phyloP scores from a whole-genome alignment of 2,329 filamentous ascomycete species.

The Hymenoscyphus fructigenus region DNA sequence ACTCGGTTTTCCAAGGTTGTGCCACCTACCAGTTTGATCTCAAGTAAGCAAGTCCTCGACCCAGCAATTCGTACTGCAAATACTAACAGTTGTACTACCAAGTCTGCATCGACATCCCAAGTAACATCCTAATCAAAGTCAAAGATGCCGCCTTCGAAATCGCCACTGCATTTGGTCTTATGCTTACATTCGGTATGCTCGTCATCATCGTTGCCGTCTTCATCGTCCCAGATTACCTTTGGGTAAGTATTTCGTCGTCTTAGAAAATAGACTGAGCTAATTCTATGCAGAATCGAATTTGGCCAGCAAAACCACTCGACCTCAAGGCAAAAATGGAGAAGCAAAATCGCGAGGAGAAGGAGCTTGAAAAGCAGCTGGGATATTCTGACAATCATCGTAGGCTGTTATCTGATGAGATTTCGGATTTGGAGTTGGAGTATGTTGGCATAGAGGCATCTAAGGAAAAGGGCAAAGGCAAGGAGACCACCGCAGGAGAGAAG shows the following conservation, averaged over 20 bases:
- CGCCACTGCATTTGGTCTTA: not conserved
- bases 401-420: not conserved
- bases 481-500: not conserved
- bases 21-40: not conserved
- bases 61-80: not conserved
- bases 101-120: not conserved
- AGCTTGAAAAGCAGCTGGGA: not conserved
- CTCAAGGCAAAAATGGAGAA: not conserved
- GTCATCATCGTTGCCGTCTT: not conserved
- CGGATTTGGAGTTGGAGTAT: not conserved
- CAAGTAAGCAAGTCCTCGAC: not conserved
- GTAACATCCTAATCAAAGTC: not conserved
- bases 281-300: not conserved
- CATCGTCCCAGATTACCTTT: not conserved
- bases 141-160: not conserved
- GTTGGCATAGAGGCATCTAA: not conserved
- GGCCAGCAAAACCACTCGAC: not conserved
- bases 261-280: not conserved
- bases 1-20: not conserved
- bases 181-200: not conserved
- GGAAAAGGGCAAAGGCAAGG: not conserved
- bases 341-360: not conserved
- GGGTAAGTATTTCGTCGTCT: not conserved
- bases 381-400: not conserved
- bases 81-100: not conserved